These are phyloP conservation scores for Orbilia brochopaga DNA, from an alignment of 2,329 filamentous ascomycete species.

Conservation along the genomic window DNA sequence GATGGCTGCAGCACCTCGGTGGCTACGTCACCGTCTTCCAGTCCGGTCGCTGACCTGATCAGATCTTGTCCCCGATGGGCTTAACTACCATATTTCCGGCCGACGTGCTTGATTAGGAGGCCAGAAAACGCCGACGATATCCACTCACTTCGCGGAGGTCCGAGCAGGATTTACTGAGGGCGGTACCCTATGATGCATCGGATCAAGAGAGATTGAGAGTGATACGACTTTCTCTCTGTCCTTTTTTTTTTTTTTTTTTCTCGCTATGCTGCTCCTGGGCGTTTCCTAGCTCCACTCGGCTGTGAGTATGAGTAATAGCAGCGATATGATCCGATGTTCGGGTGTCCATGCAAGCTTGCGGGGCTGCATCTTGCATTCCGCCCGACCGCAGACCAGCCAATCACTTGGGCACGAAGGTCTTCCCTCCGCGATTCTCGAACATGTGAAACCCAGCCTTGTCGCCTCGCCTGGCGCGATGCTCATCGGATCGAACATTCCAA, in stretches of 20 bases:
- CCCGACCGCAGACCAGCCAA: slow-evolving; percentile 15
- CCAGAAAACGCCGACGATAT: slow-evolving; percentile 4
- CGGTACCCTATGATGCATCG: neutral
- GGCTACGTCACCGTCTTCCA: slow-evolving; percentile 26
- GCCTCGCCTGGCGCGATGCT: neutral
- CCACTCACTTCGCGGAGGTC: neutral
- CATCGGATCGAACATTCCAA: slow-evolving; percentile 6
- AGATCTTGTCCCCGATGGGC: slow-evolving; percentile 29
- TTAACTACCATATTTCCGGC: slow-evolving; percentile 25
- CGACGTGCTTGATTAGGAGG: slow-evolving; percentile 1
- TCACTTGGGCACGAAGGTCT: slow-evolving; percentile 14
- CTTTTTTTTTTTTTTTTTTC: neutral
- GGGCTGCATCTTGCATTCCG: slow-evolving; percentile 32
- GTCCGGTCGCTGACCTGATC: slow-evolving; percentile 8
- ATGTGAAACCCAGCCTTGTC: slow-evolving; percentile 34
- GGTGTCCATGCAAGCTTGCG: slow-evolving; percentile 2
- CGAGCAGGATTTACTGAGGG: neutral
- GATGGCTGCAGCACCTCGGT: neutral
- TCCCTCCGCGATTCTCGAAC: slow-evolving; percentile 9
- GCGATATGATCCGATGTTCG: slow-evolving; percentile 1
- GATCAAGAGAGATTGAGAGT: too few relatives aligned
- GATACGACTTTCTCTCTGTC: neutral
- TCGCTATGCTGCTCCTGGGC: neutral
- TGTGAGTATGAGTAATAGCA: slow-evolving; percentile 16
- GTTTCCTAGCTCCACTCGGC: neutral